A percentile compares a stretch with the other conserved stretches of the same genome.
phyloP scores from a whole-genome alignment of 1,284 basidiomycete genomes.

The Ustilago xerochloae region DNA sequence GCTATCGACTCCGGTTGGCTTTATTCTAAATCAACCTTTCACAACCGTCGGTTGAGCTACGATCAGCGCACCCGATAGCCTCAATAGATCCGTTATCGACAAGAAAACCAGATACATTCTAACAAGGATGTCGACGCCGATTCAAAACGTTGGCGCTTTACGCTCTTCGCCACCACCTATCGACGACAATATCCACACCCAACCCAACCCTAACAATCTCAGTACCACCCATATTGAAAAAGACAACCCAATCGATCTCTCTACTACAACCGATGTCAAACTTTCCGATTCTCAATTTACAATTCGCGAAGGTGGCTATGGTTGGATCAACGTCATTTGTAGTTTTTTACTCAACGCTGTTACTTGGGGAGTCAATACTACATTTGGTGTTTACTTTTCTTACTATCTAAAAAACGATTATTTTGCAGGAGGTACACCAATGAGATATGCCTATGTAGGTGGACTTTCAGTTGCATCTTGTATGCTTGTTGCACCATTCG shows the following conservation, averaged over 20 bases:
- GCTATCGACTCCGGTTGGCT: too few relatives aligned
- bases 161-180: not conserved
- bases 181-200: not conserved
- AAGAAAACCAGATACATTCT: too few relatives aligned
- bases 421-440: slow-evolving; percentile 67
- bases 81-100: too few relatives aligned
- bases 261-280: slow-evolving; percentile 31
- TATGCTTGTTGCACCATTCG: slow-evolving; percentile 67
- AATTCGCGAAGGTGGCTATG: slow-evolving; percentile 70
- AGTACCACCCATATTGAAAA: not conserved
- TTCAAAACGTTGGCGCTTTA: not conserved
- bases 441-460: slow-evolving; percentile 70
- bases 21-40: too few relatives aligned
- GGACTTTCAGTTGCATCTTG: slow-evolving; percentile 68
- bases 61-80: too few relatives aligned
- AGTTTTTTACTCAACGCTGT: slow-evolving; percentile 65
- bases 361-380: slow-evolving; percentile 69
- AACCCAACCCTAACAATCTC: not conserved
- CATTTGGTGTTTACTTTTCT: slow-evolving; percentile 70
- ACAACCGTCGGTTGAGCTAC: too few relatives aligned
- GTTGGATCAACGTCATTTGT: slow-evolving; percentile 69
- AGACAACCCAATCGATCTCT: slow-evolving; percentile 12
- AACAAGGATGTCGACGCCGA: not conserved
- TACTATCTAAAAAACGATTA: slow-evolving; percentile 70
- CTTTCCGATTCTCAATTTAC: slow-evolving; percentile 37